Base-by-base conservation (phyloP, 805 yeast species). In the Clavispora vitiphila region DNA sequence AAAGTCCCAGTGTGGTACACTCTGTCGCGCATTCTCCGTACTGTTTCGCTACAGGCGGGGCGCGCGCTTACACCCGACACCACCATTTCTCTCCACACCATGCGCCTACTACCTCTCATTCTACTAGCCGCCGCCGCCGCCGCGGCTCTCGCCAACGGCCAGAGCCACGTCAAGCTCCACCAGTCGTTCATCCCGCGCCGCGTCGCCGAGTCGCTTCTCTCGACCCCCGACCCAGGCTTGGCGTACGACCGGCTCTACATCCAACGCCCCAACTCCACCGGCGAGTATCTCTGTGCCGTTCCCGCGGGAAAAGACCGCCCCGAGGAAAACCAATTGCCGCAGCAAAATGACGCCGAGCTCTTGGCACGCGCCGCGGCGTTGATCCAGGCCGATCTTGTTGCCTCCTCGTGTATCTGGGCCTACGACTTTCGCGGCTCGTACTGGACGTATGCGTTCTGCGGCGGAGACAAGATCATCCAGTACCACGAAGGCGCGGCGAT, bases 381-480 rank as follows among this genome's bases (percentile, higher is more conserved):
- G 23, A 41, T 51, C 37, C 50, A 45, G 15, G 14, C 18, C 14
- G 31, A 46, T n/a, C 41, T 50, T 23, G 35, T 42, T n/a, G 15
- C 24, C 8, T 23, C 37, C 22, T 16, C 35, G 3, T 50, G 55
- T 31, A 37, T 50, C 14, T 50, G 43, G 46, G 50, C 54, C 16
- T 48, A 48, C 47, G 53, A 50, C 2, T 42, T 48, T 30, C 41
- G 44, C 30, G 64, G 67, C 27, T 74, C 71, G n/a, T 79, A 76
- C 54, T 79, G 83, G 81, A 71, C 74, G 10, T 77, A 72, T 48
- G 72, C 67, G 3, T 70, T 69, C 40, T 77, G 83, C 51, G 69
- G 63, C 44, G 77, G 74, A 5, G 71, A 67, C 43, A 65, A 68
- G 35, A 55, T 79, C 29, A 60, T 67, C 11, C 85, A 79, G 53